Conservation (phyloP, 1,284 basidiomycete genomes). For the Cystobasidium sp. region DNA sequence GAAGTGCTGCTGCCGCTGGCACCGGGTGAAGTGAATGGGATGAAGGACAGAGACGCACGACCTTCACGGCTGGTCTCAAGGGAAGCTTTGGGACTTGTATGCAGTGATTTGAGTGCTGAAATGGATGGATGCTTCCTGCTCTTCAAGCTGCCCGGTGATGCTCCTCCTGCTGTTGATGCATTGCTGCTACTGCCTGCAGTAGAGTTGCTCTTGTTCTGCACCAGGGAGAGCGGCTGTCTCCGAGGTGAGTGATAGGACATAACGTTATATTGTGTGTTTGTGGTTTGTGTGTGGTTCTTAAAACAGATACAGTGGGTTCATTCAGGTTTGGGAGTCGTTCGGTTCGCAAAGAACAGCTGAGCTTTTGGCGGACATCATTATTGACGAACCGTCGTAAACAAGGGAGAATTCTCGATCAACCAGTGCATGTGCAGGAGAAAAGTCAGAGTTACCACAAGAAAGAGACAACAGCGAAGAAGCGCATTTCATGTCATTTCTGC, state of each 20-base stretch:
- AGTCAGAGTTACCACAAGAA: neutral
- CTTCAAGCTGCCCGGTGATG: constrained; percentile 4
- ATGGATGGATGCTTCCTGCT: constrained; percentile 1
- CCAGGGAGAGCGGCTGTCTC: constrained; percentile 19
- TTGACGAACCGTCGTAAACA: neutral
- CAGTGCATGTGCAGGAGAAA: neutral
- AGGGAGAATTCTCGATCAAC: neutral
- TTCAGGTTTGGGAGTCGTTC: neutral
- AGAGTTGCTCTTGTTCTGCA: constrained; percentile 19
- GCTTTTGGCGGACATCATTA: neutral
- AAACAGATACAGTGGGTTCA: neutral
- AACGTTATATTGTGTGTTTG: neutral
- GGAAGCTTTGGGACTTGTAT: constrained; percentile 9
- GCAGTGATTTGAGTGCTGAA: neutral
- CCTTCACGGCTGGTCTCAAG: constrained; percentile 11
- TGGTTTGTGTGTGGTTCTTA: neutral
- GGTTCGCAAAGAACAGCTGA: neutral
- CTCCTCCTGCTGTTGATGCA: constrained; percentile 16
- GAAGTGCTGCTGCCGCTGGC: neutral
- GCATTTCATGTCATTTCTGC: neutral
- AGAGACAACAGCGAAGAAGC: neutral
- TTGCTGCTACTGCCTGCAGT: neutral
- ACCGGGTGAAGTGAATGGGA: constrained; percentile 13
- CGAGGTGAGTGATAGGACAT: neutral
- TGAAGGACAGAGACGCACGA: constrained; percentile 25